Evolutionary conservation across 257 asterid species (phyloP), one percentile per base, ranked within the genome.

Genomic region (Przewalskia tangutica): DNA sequence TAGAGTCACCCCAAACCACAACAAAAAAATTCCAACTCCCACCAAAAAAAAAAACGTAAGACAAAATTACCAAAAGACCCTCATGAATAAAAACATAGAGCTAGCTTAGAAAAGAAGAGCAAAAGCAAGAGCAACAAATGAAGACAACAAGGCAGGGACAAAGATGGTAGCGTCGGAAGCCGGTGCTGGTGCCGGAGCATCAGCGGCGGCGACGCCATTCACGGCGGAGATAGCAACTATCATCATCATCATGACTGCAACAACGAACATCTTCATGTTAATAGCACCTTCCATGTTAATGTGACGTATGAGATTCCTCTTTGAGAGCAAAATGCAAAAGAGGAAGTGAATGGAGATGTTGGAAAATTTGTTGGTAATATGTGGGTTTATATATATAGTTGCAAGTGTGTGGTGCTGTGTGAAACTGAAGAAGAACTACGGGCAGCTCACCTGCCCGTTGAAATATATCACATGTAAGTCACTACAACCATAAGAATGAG

Each of bases 171-270:
- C 91, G 34, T 84, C 93, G 34, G 95, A 90, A 63, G 85, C 5
- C 6, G 94, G 94, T 40, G 89, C 77, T 1, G 93, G 93, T 0
- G 93, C 92, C 16, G 95, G 93, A 64, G 88, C 87, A 8, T 84
- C 88, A 7, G 91, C 86, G 44, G 92, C 90, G 78, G 90, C 50
- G 84, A 86, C 91, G 20, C 89, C 87, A 53, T 83, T 85, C 38
- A 88, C 64, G 88, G 88, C 67, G 80, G 91, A 85, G 88, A 85
- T 78, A 1, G 93, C 84, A 85, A 86, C 27, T 85, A 87, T 17
- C 6, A 90, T 38, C 20, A 89, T 85, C 71, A 88, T 60, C 82
- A 88, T 50, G 71, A 88, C 71, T 79, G 90, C 84, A 80, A 85
- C 84, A 27, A 77, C 68, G 38, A 90, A 9, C 87, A 89, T 86